Conservation (phyloP, 2,329 filamentous ascomycete species). For the Trichoderma breve region DNA sequence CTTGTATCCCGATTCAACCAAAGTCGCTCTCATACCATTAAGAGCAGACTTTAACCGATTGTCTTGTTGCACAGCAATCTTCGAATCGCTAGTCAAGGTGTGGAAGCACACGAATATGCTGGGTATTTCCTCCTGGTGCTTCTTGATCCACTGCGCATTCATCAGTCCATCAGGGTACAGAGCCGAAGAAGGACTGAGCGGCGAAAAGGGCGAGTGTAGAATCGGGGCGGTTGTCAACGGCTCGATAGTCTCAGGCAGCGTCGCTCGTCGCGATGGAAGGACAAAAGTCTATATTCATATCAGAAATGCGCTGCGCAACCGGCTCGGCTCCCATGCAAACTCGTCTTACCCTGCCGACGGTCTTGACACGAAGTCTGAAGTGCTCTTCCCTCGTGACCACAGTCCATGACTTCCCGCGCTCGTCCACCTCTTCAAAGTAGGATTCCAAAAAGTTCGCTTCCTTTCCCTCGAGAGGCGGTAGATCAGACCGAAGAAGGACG, state of each 20-base stretch:
- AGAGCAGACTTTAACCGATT: slow-evolving; percentile 88
- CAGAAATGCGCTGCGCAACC: slow-evolving; percentile 26
- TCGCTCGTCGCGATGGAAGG: slow-evolving; percentile 57
- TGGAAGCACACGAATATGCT: slow-evolving; percentile 82
- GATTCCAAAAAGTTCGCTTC: slow-evolving; percentile 64
- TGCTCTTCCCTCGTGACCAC: slow-evolving; percentile 50
- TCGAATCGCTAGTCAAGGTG: slow-evolving; percentile 67
- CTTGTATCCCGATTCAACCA: slow-evolving; percentile 71
- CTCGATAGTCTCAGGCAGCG: slow-evolving; percentile 51
- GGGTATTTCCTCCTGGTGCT: slow-evolving; percentile 83
- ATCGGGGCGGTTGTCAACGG: slow-evolving; percentile 48
- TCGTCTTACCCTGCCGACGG: slow-evolving; percentile 74
- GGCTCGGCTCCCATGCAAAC: neutral
- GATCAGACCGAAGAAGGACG: slow-evolving; percentile 66
- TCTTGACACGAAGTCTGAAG: slow-evolving; percentile 66
- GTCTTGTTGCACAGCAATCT: slow-evolving; percentile 75
- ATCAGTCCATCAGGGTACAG: slow-evolving; percentile 90
- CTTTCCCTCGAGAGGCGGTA: slow-evolving; percentile 63
- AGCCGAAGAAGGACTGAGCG: slow-evolving; percentile 76
- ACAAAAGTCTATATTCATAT: slow-evolving; percentile 46
- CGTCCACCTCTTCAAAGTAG: slow-evolving; percentile 66
- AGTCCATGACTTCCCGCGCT: slow-evolving; percentile 65
- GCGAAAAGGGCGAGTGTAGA: slow-evolving; percentile 90
- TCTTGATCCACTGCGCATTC: slow-evolving; percentile 77
- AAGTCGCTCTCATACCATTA: slow-evolving; percentile 67